Evolutionary conservation across 2,329 filamentous ascomycete species (phyloP).

Genomic region (Simplicillium sp.): DNA sequence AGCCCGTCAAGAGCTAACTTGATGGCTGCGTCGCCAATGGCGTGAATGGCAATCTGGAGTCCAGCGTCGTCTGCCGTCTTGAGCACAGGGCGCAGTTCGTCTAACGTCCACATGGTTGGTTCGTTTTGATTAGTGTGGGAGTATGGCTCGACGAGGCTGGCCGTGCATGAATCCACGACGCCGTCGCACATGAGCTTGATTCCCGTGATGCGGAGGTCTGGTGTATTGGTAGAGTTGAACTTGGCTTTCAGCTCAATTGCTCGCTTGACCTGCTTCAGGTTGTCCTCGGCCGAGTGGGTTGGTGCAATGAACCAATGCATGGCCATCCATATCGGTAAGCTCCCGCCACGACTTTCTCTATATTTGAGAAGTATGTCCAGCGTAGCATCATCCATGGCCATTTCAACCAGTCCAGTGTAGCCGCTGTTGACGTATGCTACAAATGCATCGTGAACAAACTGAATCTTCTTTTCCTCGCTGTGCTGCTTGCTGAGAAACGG

Average conservation of each 20-base stretch:
- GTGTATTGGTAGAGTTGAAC: conserved; percentile 23
- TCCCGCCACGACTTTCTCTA: conserved; percentile 15
- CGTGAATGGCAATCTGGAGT: conserved; percentile 52
- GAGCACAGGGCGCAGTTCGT: conserved; percentile 44
- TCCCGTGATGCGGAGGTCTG: conserved; percentile 41
- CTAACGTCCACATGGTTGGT: conserved; percentile 43
- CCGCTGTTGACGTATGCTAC: conserved; percentile 27
- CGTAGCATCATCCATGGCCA: conserved; percentile 36
- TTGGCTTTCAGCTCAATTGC: conserved; percentile 24
- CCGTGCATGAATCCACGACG: conserved; percentile 54
- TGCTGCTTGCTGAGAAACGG: conserved; percentile 26
- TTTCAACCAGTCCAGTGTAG: conserved; percentile 34
- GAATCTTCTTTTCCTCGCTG: conserved; percentile 25
- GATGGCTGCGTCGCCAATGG: conserved; percentile 53
- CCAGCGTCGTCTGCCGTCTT: conserved; percentile 38
- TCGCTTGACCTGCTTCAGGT: conserved; percentile 25
- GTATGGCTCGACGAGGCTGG: conserved; percentile 48
- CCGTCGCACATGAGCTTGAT: conserved; percentile 57
- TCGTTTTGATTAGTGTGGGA: conserved; percentile 29
- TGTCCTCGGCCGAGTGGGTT: conserved; percentile 18
- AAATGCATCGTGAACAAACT: conserved; percentile 25
- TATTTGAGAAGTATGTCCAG: conserved; percentile 27
- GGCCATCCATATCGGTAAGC: conserved; percentile 26
- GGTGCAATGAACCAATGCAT: conserved; percentile 34
- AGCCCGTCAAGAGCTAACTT: conserved; percentile 45